phyloP scores from a whole-genome alignment of 345 rosid genomes.

The Ricinus communis region DNA sequence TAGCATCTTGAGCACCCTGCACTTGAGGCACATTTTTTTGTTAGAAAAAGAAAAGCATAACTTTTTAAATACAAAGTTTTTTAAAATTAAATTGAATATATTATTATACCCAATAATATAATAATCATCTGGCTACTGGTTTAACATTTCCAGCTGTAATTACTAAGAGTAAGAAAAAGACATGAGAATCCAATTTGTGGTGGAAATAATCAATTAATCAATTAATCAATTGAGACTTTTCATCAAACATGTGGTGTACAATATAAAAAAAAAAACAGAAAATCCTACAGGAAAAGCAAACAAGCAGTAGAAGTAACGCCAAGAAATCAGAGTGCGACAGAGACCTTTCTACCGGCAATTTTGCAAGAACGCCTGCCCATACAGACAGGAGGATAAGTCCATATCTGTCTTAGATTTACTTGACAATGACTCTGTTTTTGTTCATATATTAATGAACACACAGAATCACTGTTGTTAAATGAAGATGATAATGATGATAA shows the following conservation, averaged over 20 bases:
- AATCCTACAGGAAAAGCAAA: too few relatives aligned
- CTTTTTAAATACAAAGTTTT: too few relatives aligned
- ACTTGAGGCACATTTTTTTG: conserved; percentile 19
- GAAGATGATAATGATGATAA: conserved; percentile 41
- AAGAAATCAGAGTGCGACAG: too few relatives aligned
- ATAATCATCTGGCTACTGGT: too few relatives aligned
- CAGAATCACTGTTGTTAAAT: background rate
- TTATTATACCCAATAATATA: too few relatives aligned
- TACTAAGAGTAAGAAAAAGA: too few relatives aligned
- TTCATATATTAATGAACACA: conserved; percentile 12
- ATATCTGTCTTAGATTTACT: conserved; percentile 43
- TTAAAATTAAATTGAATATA: too few relatives aligned
- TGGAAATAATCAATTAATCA: too few relatives aligned
- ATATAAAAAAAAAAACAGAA: background rate
- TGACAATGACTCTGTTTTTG: conserved; percentile 25
- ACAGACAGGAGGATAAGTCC: conserved; percentile 63
- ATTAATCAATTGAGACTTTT: conserved; percentile 23
- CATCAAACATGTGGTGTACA: conserved; percentile 38
- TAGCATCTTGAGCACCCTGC: conserved; percentile 86
- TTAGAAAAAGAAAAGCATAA: background rate
- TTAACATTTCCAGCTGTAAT: too few relatives aligned
- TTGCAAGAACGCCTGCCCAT: conserved; percentile 92
- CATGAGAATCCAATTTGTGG: background rate
- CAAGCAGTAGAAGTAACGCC: too few relatives aligned
- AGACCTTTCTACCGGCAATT: conserved; percentile 91